Evolutionary conservation across 768 basidiomycete species (phyloP).

Genomic region (Kwoniella sp.): DNA sequence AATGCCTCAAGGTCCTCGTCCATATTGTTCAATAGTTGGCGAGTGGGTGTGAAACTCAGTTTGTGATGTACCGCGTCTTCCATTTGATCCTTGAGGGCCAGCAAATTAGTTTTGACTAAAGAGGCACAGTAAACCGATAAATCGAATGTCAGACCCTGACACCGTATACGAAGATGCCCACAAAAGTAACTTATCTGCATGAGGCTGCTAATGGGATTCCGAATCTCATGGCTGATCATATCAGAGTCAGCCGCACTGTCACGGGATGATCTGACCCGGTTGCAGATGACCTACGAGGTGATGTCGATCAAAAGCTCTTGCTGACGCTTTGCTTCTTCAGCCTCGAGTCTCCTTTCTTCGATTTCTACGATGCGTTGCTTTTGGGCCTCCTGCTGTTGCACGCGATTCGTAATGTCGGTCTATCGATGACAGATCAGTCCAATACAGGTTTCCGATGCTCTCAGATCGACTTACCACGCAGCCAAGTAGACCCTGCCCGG

Average conservation of each 20-base stretch:
- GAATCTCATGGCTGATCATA: conserved; percentile 37
- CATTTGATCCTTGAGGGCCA: conserved; percentile 41
- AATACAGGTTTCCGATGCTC: background rate
- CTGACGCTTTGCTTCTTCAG: conserved; percentile 54
- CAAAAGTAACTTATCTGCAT: conserved; percentile 36
- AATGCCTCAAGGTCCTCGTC: conserved; percentile 50
- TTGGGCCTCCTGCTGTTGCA: conserved; percentile 48
- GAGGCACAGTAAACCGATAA: conserved; percentile 51
- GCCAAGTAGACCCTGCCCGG: conserved; percentile 26
- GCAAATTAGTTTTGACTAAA: conserved; percentile 52
- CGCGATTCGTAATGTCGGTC: conserved; percentile 49
- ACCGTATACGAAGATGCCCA: too few species aligned
- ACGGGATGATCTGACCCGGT: conserved; percentile 39
- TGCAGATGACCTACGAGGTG: conserved; percentile 53
- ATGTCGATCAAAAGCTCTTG: conserved; percentile 58
- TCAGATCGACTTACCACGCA: conserved; percentile 10
- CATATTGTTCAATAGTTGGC: conserved; percentile 40
- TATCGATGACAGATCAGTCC: background rate
- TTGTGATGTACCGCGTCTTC: conserved; percentile 16
- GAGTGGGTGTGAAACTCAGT: conserved; percentile 26
- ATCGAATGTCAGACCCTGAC: conserved; percentile 26
- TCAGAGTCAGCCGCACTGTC: conserved; percentile 14
- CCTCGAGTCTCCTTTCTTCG: conserved; percentile 43
- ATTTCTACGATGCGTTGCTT: conserved; percentile 39
- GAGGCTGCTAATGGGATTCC: conserved; percentile 44